Evolutionary conservation across 2,329 filamentous ascomycete genomes (phyloP), one percentile per base, ranked within the genome.

Genomic region (Penicillium corylophilum): DNA sequence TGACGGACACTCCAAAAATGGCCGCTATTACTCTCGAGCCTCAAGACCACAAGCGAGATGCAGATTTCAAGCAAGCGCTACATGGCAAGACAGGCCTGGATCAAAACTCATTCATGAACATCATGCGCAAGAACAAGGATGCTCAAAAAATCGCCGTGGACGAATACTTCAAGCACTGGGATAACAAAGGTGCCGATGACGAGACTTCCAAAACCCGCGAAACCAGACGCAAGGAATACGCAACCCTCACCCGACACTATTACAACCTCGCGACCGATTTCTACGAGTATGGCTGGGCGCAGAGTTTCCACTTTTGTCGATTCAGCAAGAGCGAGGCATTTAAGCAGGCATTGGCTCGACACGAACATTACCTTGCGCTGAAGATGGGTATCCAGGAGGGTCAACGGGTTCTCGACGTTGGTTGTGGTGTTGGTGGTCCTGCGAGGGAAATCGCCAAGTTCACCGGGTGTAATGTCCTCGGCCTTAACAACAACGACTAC

Each of bases 401-500:
- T 66, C 93, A 94, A 86, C 89, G 84, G 68, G 93, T 97, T 18
- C 81, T 99, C 26, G 94, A 99, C 68, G 94, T 99, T 53, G 94
- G 94, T 55, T 99, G 94, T 67, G 94, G 94, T 82, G 91, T 97
- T 49, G 94, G 94, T 66, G 94, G 94, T 41, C 94, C 94, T 18
- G 94, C 93, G 6, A 85, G 92, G 56, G 92, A 97, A 79, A 97
- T 99, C 66, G 90, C 89, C 76, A 95, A 95, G 77, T 99, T 99
- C 77, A 88, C 90, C 10, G 93, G 89, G 55, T 87, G 84, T 64
- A 90, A 96, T 65, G 83, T 97, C 57, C 87, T 90, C 22, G 94
- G 94, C 40, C 77, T 97, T 71, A 99, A 97, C 85, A 97, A 96
- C 85, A 97, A 97, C 75, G 90, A 96, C 77, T 99, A 99, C 80